These are phyloP conservation scores for Paratinospora sagittata DNA, from an alignment of 164 flowering plant genomes.

Conservation along the genomic window DNA sequence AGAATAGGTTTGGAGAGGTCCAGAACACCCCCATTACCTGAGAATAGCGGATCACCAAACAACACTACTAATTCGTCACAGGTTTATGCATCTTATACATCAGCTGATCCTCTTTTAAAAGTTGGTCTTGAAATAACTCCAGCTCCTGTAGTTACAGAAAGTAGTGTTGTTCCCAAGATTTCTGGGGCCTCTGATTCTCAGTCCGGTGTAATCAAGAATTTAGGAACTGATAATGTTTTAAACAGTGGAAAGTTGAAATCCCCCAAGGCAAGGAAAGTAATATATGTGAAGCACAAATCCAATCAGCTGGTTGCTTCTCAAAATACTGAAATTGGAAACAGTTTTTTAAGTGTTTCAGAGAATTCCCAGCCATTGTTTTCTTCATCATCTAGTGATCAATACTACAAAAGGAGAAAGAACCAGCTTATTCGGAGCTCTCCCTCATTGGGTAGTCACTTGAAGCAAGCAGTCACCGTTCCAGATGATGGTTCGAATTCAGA, in stretches of 20 bases:
- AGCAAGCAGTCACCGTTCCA: constrained; percentile 15
- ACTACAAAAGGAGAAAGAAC: constrained; percentile 67
- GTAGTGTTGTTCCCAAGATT: constrained; percentile 13
- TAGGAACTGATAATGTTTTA: constrained; percentile 23
- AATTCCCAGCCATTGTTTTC: constrained; percentile 21
- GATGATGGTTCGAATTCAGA: constrained; percentile 30
- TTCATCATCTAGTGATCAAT: constrained; percentile 33
- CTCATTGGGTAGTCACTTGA: constrained; percentile 28
- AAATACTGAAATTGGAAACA: constrained; percentile 17
- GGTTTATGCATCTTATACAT: constrained; percentile 19
- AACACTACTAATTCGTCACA: constrained; percentile 14
- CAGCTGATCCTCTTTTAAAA: constrained; percentile 18
- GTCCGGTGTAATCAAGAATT: constrained; percentile 17
- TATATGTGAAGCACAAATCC: constrained; percentile 58
- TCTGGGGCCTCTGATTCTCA: constrained; percentile 30
- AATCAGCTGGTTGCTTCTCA: constrained; percentile 73
- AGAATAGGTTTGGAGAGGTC: constrained; percentile 33
- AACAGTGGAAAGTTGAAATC: constrained; percentile 27
- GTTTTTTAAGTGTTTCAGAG: constrained; percentile 25
- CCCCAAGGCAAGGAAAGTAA: constrained; percentile 27
- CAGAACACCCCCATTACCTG: constrained; percentile 29
- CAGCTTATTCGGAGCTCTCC: constrained; percentile 60
- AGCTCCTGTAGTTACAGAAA: constrained; percentile 19
- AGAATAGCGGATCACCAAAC: constrained; percentile 18
- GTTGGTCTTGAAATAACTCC: constrained; percentile 23